Evolutionary conservation across 2,329 filamentous ascomycete species (phyloP).

Genomic region (Aspergillus ochraceus): DNA sequence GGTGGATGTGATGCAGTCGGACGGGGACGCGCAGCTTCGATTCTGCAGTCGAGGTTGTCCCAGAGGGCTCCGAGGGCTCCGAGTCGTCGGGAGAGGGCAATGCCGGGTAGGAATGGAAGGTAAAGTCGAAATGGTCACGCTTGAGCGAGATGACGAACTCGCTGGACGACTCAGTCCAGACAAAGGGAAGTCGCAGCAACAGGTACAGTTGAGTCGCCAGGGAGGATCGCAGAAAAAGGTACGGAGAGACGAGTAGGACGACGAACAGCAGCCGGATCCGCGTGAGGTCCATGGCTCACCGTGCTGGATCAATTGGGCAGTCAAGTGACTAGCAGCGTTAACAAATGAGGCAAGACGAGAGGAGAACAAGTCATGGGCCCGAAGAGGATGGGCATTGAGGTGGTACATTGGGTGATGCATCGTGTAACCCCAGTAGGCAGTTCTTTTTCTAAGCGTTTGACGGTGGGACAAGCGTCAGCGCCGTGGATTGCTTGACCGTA

Average conservation of each 20-base stretch:
- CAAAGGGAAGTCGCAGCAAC: conserved; percentile 9
- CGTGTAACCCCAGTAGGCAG: not conserved
- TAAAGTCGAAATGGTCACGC: conserved; percentile 10
- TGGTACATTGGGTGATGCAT: not conserved
- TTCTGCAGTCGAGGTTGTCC: not conserved
- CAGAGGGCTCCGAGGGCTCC: too few species aligned
- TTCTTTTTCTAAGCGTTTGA: not conserved
- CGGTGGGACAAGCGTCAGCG: not conserved
- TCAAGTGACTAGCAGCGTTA: not conserved
- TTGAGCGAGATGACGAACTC: conserved; percentile 2
- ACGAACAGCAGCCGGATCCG: not conserved
- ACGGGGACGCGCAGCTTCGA: not conserved
- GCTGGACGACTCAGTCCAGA: conserved; percentile 1
- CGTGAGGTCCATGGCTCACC: not conserved
- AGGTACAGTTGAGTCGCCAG: not conserved
- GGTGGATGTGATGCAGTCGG: conserved; percentile 15
- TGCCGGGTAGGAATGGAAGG: conserved; percentile 4
- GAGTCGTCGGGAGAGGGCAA: not conserved
- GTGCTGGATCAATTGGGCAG: not conserved
- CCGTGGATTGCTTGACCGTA: not conserved
- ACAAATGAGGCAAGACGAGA: not conserved
- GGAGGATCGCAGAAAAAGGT: not conserved
- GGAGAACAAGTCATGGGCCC: not conserved
- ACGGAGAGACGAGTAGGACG: not conserved
- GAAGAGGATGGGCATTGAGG: not conserved